phyloP scores from a whole-genome alignment of 139 green algal species.

The Closterium sp. region DNA sequence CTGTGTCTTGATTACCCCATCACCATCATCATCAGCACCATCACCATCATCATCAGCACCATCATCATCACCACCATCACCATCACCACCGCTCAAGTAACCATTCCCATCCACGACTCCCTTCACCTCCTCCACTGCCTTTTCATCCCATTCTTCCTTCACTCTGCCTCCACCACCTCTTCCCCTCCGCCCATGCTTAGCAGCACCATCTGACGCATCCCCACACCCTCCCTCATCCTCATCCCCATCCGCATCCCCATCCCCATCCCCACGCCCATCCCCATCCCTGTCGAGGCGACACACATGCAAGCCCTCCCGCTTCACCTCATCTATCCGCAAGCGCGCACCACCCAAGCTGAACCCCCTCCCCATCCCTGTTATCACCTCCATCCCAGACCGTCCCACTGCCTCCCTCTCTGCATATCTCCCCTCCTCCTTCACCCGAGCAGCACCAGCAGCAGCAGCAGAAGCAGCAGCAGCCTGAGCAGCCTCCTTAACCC shows the following conservation, averaged over 20 bases:
- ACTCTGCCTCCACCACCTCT: background rate
- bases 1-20: no score
- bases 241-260: background rate
- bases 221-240: no score
- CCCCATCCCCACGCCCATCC: background rate
- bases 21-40: no score
- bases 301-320: background rate
- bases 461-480: background rate
- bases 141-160: background rate
- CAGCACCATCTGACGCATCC: no score
- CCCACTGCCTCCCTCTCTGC: background rate
- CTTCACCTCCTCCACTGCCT: background rate
- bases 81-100: background rate
- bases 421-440: background rate
- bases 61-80: no score
- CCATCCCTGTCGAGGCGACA: background rate
- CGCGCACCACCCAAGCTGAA: background rate
- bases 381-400: background rate
- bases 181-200: no score
- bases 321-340: background rate
- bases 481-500: background rate
- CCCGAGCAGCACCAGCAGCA: background rate
- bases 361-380: background rate
- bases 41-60: no score
- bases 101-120: background rate